Evolutionary conservation across 1,284 basidiomycete genomes (phyloP).

Genomic region (Meira nashicola): DNA sequence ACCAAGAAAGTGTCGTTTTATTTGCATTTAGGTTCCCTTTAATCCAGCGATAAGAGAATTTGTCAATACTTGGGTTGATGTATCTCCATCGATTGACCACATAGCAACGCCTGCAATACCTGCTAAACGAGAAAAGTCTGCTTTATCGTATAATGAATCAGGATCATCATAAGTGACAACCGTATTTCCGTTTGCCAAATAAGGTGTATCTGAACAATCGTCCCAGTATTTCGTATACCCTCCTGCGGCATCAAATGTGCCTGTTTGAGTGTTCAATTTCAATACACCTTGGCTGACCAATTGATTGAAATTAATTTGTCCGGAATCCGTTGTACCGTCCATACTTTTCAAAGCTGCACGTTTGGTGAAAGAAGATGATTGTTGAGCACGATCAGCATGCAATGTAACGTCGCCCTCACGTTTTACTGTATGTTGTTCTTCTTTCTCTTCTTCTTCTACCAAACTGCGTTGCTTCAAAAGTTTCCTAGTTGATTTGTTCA

Average conservation of each 20-base stretch:
- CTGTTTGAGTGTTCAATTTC: not conserved
- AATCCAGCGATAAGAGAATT: slow-evolving; percentile 15
- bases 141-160: slow-evolving; percentile 37
- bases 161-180: slow-evolving; percentile 47
- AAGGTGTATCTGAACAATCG: slow-evolving; percentile 43
- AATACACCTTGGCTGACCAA: slow-evolving; percentile 32
- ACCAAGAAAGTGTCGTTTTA: too few species aligned
- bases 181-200: slow-evolving; percentile 24
- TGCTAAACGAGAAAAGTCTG: slow-evolving; percentile 28
- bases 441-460: too few species aligned
- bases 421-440: slow-evolving; percentile 24
- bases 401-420: slow-evolving; percentile 37
- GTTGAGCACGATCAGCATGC: too few species aligned
- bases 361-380: not conserved
- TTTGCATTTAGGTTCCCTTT: too few species aligned
- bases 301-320: slow-evolving; percentile 36
- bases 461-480: slow-evolving; percentile 13
- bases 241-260: slow-evolving; percentile 20
- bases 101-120: slow-evolving; percentile 37
- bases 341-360: slow-evolving; percentile 5
- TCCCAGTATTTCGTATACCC: slow-evolving; percentile 44
- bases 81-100: slow-evolving; percentile 43
- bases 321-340: slow-evolving; percentile 18
- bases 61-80: slow-evolving; percentile 22
- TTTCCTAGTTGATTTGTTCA: slow-evolving; percentile 18